Evolutionary conservation across 2,329 filamentous ascomycete genomes (phyloP), one percentile per base, ranked within the genome.

Genomic region (Spiromastix sp.): DNA sequence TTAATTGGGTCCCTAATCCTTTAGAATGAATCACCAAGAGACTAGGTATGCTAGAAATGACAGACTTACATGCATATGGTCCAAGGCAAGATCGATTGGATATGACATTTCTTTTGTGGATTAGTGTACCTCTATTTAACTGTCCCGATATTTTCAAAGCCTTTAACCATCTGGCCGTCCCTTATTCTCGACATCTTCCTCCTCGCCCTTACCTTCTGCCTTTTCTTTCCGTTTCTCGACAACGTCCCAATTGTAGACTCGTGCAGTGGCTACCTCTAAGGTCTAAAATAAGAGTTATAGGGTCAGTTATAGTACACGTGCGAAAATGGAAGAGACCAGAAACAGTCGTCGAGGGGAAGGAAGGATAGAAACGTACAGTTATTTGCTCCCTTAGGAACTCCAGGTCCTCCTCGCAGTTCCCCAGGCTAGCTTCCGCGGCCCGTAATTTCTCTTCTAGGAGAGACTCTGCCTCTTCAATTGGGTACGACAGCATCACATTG

Each of bases 241-340:
- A 4, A 98, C 86, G 53, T 98, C 91, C 89, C 91, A 96, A 61
- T 98, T 98, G 63, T 98, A 96, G n/a, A 98, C 87, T 45, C 91
- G 74, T 15, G 91, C 91, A 26, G 89, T 86, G 3, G 91, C 91
- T 21, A 98, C 91, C 61, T 98, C 91, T 68, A 98, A 80, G 0
- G 87, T 95, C 85, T 93, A 40, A 12, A 44, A 30, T 16, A 38
- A 5, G 39, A 42, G 45, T 49, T 49, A 39, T 46, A 40, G 21
- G 33, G 22, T 13, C 30, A 15, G n/a, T 37, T 47, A 45, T 49
- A 33, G 41, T 36, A 24, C 8, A n/a, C n/a, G n/a, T n/a, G n/a
- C n/a, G n/a, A n/a, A n/a, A n/a, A n/a, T n/a, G n/a, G n/a, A n/a
- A n/a, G n/a, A n/a, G n/a, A n/a, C n/a, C n/a, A n/a, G n/a, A n/a